Evolutionary conservation across 2,329 filamentous ascomycete species (phyloP).

Genomic region (Helotiales sp.): DNA sequence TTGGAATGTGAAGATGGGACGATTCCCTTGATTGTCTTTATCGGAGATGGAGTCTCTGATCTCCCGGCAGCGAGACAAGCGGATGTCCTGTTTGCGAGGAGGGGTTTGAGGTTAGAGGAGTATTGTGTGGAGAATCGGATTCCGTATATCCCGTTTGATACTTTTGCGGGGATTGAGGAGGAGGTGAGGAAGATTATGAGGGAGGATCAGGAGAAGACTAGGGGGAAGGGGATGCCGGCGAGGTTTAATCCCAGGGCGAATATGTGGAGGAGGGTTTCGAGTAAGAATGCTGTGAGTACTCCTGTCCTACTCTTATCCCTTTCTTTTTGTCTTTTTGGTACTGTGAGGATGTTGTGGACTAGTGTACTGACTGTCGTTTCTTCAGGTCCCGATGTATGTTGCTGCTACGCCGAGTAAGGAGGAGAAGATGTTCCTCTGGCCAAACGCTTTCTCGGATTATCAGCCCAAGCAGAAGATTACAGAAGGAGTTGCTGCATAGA

Average conservation of each 20-base stretch:
- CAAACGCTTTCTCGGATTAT: conserved; percentile 53
- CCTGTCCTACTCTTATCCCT: neutral
- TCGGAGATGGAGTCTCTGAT: conserved; percentile 69
- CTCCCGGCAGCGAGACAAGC: conserved; percentile 65
- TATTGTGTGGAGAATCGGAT: conserved; percentile 65
- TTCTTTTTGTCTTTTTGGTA: neutral
- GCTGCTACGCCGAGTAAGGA: conserved; percentile 53
- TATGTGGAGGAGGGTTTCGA: conserved; percentile 64
- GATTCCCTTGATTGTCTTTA: conserved; percentile 67
- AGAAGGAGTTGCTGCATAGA: conserved; percentile 25
- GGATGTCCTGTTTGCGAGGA: conserved; percentile 66
- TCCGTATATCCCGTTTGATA: conserved; percentile 61
- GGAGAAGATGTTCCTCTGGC: conserved; percentile 65
- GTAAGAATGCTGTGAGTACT: conserved; percentile 47
- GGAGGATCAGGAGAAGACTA: conserved; percentile 61
- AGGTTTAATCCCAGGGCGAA: conserved; percentile 69
- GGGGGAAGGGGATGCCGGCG: conserved; percentile 57
- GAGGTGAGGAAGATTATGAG: conserved; percentile 58
- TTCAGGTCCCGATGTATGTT: conserved; percentile 45
- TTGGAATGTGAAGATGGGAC: conserved; percentile 58
- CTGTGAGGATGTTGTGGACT: no score
- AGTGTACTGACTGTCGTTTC: neutral
- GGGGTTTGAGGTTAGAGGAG: conserved; percentile 64
- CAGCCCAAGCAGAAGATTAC: conserved; percentile 22
- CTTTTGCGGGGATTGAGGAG: conserved; percentile 63